These are phyloP conservation scores for Spathaspora sp. DNA, from an alignment of 1,139 yeast species.

Conservation along the genomic window DNA sequence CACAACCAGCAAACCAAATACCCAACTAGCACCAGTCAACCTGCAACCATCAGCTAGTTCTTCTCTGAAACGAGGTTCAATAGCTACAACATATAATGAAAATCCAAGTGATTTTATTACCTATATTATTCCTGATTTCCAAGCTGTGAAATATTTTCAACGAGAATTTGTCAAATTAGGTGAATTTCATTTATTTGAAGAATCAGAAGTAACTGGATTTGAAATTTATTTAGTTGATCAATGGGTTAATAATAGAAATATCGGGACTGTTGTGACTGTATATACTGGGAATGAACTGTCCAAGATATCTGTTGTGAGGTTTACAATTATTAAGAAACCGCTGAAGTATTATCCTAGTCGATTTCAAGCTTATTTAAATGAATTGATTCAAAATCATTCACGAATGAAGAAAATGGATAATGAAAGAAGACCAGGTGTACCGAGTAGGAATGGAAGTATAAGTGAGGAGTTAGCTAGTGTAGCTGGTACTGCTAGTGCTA, in stretches of 20 bases:
- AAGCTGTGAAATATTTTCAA: constrained; percentile 49
- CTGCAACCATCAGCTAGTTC: background rate
- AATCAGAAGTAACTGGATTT: constrained; percentile 60
- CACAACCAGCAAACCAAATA: background rate
- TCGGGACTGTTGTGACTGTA: constrained; percentile 69
- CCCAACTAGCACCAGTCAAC: background rate
- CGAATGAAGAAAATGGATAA: constrained; percentile 37
- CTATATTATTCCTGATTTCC: constrained; percentile 50
- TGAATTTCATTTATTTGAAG: constrained; percentile 42
- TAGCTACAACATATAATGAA: background rate
- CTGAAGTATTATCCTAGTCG: constrained; percentile 56
- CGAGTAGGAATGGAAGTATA: constrained; percentile 3
- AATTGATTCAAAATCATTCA: constrained; percentile 60
- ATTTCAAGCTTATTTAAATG: constrained; percentile 63
- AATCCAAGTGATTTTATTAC: constrained; percentile 34
- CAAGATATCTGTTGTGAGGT: constrained; percentile 56
- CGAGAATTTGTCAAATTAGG: constrained; percentile 37
- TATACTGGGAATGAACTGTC: constrained; percentile 81
- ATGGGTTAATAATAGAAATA: constrained; percentile 77
- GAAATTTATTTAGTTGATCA: constrained; percentile 92
- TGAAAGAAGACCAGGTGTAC: constrained; percentile 6
- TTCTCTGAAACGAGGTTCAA: constrained; percentile 1
- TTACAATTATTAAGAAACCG: constrained; percentile 58
- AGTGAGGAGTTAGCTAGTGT: background rate
- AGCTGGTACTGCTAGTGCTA: background rate